phyloP scores from a whole-genome alignment of 164 flowering plant species.

The Tinospora cordifolia region DNA sequence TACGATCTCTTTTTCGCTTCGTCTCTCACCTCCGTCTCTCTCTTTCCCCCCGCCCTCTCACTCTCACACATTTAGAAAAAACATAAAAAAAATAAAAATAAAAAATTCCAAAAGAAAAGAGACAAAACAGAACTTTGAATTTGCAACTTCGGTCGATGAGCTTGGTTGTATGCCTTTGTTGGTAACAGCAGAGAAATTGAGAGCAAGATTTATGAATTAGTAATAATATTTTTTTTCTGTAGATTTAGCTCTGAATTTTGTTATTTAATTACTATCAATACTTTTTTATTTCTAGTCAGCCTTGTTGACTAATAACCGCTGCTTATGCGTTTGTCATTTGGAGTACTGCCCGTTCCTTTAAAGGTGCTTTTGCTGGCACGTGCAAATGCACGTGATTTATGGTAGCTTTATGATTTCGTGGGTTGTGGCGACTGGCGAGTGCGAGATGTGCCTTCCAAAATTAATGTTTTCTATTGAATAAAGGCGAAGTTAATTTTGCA shows the following conservation, averaged over 20 bases:
- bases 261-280: too few species aligned
- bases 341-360: too few species aligned
- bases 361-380: background rate
- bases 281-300: background rate
- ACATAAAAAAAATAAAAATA: background rate
- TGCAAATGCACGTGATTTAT: background rate
- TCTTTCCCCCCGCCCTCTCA: background rate
- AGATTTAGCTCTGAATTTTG: background rate
- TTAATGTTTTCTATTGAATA: too few species aligned
- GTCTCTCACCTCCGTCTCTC: too few species aligned
- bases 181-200: background rate
- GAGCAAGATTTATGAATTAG: background rate
- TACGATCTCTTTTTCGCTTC: background rate
- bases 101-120: background rate
- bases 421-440: background rate
- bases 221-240: too few species aligned
- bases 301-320: background rate
- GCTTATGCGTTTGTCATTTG: too few species aligned
- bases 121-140: slow-evolving; percentile 2
- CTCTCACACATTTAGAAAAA: background rate
- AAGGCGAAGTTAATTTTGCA: too few species aligned
- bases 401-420: background rate
- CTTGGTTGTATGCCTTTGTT: background rate
- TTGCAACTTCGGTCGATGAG: background rate
- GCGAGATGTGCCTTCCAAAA: too few species aligned